Percentiles rank a stretch among this genome's conserved stretches.
phyloP scores from a whole-genome alignment of 306 rosid species.

The Arachis hypogaea region DNA sequence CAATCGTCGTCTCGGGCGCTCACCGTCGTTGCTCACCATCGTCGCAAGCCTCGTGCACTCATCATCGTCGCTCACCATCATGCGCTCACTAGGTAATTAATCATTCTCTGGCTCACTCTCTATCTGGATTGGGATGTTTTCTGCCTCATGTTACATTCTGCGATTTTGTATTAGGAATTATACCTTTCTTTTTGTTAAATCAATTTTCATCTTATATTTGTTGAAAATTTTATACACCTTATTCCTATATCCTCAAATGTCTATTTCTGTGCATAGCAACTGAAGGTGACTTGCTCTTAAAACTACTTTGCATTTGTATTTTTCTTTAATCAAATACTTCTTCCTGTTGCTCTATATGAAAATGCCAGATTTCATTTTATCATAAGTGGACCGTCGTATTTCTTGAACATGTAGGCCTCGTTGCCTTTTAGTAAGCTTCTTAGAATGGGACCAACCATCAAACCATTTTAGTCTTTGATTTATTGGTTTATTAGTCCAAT shows the following conservation, averaged over 20 bases:
- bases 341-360: conserved; percentile 6
- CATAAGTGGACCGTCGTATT: conserved; percentile 3
- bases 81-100: too few species aligned
- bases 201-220: conserved; percentile 14
- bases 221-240: conserved; percentile 9
- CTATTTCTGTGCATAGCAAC: neutral
- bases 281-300: neutral
- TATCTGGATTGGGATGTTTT: too few species aligned
- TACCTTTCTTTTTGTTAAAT: neutral
- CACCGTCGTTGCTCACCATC: too few species aligned
- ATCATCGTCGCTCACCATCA: too few species aligned
- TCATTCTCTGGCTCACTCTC: too few species aligned
- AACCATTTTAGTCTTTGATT: too few species aligned
- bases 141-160: too few species aligned
- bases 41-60: too few species aligned
- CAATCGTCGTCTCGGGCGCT: too few species aligned
- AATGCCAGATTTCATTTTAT: neutral
- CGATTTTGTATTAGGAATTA: too few species aligned
- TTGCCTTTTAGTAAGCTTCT: neutral
- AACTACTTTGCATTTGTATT: conserved; percentile 1
- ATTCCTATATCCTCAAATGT: neutral
- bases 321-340: conserved; percentile 7
- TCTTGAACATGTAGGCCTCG: neutral
- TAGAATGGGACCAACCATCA: too few species aligned
- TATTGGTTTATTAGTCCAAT: too few species aligned